Evolutionary conservation across 2,329 filamentous ascomycete genomes (phyloP), one percentile per base, ranked within the genome.

Genomic region (Cryphonectria japonica): DNA sequence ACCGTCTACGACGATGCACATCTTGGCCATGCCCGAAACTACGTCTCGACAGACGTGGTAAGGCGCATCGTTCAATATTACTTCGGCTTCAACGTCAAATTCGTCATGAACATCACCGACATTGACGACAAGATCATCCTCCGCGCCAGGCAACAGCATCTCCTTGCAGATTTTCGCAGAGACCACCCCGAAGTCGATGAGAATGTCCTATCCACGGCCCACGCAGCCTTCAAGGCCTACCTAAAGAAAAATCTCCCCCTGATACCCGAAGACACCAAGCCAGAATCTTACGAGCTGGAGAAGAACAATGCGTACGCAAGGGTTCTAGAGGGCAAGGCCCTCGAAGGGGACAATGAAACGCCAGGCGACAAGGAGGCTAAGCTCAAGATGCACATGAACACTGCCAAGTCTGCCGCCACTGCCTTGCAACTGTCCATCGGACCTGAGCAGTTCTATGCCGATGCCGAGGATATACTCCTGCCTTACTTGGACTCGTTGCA

Each of bases 81-180:
- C 82, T 97, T 97, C 79, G 89, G 89, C 73, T 96, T 92, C 80
- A 84, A 94, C 59, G 89, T 97, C 75, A 89, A 91, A 72, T 97
- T 97, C 82, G 93, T 97, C 75, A 96, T 97, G 91, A 97, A 97
- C 82, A 94, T 96, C 74, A 97, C 94, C 39, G 94, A 95, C 76
- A 87, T 95, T 54, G 92, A 94, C 76, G 90, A 93, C 81, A 92
- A 92, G 60, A 73, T 90, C 76, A 90, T 90, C 73, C 79, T 91
- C 19, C 83, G 87, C 69, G 89, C 84, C 11, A 82, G 88, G 74
- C 86, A 91, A 76, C 85, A 89, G 71, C 83, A 89, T 79, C 79
- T 91, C 11, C 85, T 91, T 66, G 83, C 82, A 62, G 82, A 88
- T 76, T 91, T 87, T 77, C 83, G 84, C 26, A 81, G 83, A 75